Base-by-base conservation (phyloP, 2,329 filamentous ascomycete species). In the Dichotomopilus funicola region DNA sequence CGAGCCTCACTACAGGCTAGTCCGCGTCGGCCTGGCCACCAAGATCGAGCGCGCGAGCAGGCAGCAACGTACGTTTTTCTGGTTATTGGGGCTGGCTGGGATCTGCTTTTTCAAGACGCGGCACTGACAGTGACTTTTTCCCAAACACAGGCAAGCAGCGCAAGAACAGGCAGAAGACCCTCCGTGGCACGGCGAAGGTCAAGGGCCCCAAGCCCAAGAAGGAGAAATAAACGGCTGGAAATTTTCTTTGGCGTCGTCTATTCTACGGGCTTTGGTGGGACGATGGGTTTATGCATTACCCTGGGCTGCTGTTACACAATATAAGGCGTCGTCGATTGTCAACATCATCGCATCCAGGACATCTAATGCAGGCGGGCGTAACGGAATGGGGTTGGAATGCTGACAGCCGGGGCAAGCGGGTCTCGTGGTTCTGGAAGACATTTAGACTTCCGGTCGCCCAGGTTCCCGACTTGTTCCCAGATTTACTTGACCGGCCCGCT, bases 121-220 rank as follows among this genome's bases (percentile, higher is more conserved):
- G 36, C 33, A 54, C 59, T 63, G 49, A 61, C 60, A 42, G 48
- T 59, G 49, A 34, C 55, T 51, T 37, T 56, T 51, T 56, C 58
- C 42, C 40, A 9, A 57, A 58, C 68, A 81, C 78, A 97, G 92
- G 92, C 87, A 99, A 99, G 85, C 94, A 97, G 83, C 89, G 94
- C 83, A 99, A 99, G 90, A 99, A 99, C 89, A 86, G 92, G 78
- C 86, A 89, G 80, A 97, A 99, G 91, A 94, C 92, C 75, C 88
- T 96, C 77, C 89, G 94, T 70, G 94, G 94, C 75, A 95, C 90
- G 71, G 92, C 91, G 72, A 99, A 99, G 90, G 86, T 86, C 83
- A 96, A 96, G 89, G 91, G 91, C 76, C 87, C 86, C 74, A 85
- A 86, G 81, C 84, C 88, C 78, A 94, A 95, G 86, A 95, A 96